These are phyloP conservation scores for Umbilicus rupestris DNA, from an alignment of 164 flowering plant species.

Conservation along the genomic window DNA sequence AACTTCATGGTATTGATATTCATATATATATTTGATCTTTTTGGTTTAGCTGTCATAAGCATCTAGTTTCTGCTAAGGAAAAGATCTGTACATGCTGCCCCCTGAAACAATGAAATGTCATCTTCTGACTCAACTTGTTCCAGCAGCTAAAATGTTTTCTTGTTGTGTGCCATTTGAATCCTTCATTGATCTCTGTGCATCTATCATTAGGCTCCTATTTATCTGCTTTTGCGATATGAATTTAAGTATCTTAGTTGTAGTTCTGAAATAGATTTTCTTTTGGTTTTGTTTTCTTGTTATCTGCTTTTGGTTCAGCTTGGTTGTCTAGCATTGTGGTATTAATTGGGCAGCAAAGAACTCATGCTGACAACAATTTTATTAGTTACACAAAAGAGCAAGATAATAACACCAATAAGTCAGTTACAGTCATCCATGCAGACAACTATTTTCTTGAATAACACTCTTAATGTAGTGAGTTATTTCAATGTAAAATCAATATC, in stretches of 20 bases:
- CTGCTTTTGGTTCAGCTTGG: neutral
- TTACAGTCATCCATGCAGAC: neutral
- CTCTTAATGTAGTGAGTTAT: neutral
- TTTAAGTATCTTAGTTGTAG: neutral
- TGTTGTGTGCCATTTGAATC: neutral
- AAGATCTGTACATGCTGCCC: neutral
- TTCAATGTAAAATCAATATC: neutral
- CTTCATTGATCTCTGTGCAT: neutral
- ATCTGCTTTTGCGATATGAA: neutral
- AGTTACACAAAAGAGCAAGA: neutral
- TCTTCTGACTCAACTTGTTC: too few relatives aligned
- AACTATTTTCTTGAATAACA: neutral
- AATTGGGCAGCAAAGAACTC: neutral
- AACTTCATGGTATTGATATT: slow-evolving; percentile 43
- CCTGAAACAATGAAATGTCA: too few relatives aligned
- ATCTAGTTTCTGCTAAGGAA: neutral
- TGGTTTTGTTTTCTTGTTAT: too few relatives aligned
- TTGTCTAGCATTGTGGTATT: neutral
- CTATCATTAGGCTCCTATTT: neutral
- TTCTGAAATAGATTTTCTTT: neutral
- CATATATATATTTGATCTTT: neutral
- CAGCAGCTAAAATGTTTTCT: too few relatives aligned
- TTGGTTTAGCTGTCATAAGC: neutral
- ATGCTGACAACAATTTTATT: neutral
- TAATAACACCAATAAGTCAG: neutral